Evolutionary conservation across 352 stramenopile species (phyloP), one percentile per base, ranked within the genome.

Genomic region (Pythium myriotylum): DNA sequence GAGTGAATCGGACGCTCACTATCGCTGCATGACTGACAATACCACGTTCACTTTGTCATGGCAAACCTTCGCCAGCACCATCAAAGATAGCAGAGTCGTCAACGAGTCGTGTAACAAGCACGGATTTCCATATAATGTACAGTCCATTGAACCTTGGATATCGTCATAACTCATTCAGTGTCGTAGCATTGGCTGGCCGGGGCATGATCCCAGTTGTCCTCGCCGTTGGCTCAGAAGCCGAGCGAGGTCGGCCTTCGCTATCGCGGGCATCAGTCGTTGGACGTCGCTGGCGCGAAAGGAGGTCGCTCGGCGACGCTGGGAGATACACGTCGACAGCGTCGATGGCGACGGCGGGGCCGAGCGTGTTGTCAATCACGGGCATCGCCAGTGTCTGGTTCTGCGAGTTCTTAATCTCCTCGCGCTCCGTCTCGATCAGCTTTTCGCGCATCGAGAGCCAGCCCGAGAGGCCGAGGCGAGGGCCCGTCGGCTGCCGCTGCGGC

Each of bases 361-460:
- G 12, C 13, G 49, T 26, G 26, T n/a, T 13, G 41, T 68, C 47
- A 14, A 62, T 42, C 43, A 56, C 46, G 2, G 45, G 61, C 37
- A 68, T n/a, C 0, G 27, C 40, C 27, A 39, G 43, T n/a, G 33
- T 43, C 22, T 48, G 24, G 48, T 41, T 33, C 26, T 55, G 22
- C 13, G 45, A 19, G 19, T 4, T 37, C 37, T 61, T 24, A 2
- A 70, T 43, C 29, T 54, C 29, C 22, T 50, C 54, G 19, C 51
- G 55, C 59, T 77, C 70, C 0, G 52, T 59, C 39, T 81, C 65
- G 37, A 87, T 87, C 22, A 87, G 77, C 27, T 84, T 83, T 62
- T 84, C 73, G 9, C 72, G 70, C 54, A 84, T 72, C 23, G 77
- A 81, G 40, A 68, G 80, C 77, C 77, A 87, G 45, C 77, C 77